A percentile compares a stretch with the other conserved stretches of the same genome.
These are phyloP conservation scores for Jamesozyma lodderae DNA, from an alignment of 805 yeast genomes.

Conservation along the genomic window DNA sequence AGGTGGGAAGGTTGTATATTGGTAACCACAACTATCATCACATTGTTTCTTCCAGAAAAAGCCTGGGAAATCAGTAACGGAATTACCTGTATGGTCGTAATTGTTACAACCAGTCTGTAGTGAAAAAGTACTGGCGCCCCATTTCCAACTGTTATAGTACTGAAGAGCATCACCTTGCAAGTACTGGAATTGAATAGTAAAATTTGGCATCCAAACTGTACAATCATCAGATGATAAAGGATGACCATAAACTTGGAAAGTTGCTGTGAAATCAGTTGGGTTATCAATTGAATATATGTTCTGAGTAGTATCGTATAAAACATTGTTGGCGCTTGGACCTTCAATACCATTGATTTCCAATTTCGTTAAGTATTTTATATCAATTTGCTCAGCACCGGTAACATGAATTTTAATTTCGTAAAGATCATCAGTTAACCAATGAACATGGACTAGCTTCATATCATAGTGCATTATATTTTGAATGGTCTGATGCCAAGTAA, in stretches of 20 bases:
- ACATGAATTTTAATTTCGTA: constrained; percentile 18
- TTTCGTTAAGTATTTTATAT: constrained; percentile 10
- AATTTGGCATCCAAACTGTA: constrained; percentile 15
- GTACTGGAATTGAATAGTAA: constrained; percentile 16
- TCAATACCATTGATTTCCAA: constrained; percentile 12
- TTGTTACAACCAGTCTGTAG: constrained; percentile 15
- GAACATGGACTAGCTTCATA: constrained; percentile 10
- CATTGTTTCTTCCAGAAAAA: no score
- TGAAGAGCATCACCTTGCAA: constrained; percentile 7
- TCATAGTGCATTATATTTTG: constrained; percentile 9
- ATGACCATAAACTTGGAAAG: constrained; percentile 15
- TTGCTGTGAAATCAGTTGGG: constrained; percentile 18
- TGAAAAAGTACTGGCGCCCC: constrained; percentile 14
- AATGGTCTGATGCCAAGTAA: constrained; percentile 6
- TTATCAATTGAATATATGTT: constrained; percentile 6
- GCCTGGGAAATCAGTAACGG: constrained; percentile 19
- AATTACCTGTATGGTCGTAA: constrained; percentile 11
- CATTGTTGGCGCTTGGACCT: constrained; percentile 11
- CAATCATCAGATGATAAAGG: no score
- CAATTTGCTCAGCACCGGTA: constrained; percentile 10
- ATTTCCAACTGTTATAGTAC: constrained; percentile 9
- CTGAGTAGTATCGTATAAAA: constrained; percentile 14
- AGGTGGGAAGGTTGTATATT: no score
- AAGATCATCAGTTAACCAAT: constrained; percentile 6
- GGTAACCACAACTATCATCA: no score